These are phyloP conservation scores for Rossbeevera mucosa DNA, from an alignment of 768 basidiomycete species.

Conservation along the genomic window DNA sequence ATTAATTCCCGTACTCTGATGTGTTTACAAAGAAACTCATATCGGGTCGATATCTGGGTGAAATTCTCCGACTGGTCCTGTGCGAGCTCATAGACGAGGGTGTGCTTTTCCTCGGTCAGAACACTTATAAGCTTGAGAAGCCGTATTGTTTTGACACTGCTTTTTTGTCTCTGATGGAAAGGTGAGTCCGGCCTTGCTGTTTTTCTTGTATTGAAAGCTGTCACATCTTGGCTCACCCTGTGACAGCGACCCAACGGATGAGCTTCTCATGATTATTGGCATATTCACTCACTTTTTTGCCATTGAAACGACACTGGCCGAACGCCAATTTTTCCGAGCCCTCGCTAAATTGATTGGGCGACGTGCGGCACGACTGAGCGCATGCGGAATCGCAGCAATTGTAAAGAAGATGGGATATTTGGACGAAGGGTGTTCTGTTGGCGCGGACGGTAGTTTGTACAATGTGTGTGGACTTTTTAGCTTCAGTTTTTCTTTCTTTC, in stretches of 20 bases:
- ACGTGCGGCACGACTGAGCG: constrained; percentile 84
- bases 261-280: constrained; percentile 93
- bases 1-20: not conserved
- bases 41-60: constrained; percentile 92
- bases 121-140: constrained; percentile 96
- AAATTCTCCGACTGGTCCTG: constrained; percentile 91
- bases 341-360: constrained; percentile 86
- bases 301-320: constrained; percentile 91
- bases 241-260: constrained; percentile 87
- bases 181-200: constrained; percentile 39
- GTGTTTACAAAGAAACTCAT: constrained; percentile 71
- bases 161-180: constrained; percentile 95
- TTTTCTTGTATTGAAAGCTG: too few relatives aligned
- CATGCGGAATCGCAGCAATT: constrained; percentile 96
- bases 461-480: constrained; percentile 52
- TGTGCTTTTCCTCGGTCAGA: constrained; percentile 95
- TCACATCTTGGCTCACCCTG: not conserved
- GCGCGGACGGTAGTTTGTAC: constrained; percentile 93
- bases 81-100: constrained; percentile 96
- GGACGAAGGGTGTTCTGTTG: constrained; percentile 85
- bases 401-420: constrained; percentile 93
- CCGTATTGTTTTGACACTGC: constrained; percentile 94
- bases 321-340: constrained; percentile 95
- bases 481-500: not conserved
- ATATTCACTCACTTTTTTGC: constrained; percentile 98